Evolutionary conservation across 495 filamentous ascomycete species (phyloP).

Genomic region (Diplogelasinospora grovesii): DNA sequence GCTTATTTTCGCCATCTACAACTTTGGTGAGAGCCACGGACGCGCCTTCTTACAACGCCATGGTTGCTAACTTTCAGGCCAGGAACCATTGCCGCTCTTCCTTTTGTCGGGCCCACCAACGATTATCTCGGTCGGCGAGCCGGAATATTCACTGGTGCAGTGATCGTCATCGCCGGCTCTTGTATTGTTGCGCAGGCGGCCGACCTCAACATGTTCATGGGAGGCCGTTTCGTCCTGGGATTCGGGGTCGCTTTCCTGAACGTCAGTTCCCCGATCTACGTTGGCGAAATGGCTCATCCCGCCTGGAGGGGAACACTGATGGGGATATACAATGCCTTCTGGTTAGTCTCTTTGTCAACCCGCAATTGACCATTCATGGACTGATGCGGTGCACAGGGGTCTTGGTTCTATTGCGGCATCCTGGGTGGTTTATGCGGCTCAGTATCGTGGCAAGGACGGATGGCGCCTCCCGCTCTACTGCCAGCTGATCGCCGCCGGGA

Average conservation of each 20-base stretch:
- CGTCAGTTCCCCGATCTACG: slow-evolving; percentile 64
- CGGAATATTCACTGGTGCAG: slow-evolving; percentile 59
- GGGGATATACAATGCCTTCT: slow-evolving; percentile 31
- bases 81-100: slow-evolving; percentile 49
- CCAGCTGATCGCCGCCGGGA: slow-evolving; percentile 29
- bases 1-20: slow-evolving; percentile 52
- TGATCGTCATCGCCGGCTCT: slow-evolving; percentile 56
- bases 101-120: slow-evolving; percentile 44
- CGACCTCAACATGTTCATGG: slow-evolving; percentile 50
- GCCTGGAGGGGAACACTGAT: slow-evolving; percentile 59
- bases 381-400: no score
- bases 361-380: no score
- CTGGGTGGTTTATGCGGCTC: slow-evolving; percentile 24
- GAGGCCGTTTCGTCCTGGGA: slow-evolving; percentile 71
- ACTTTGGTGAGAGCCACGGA: no score
- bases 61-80: no score
- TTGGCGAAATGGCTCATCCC: slow-evolving; percentile 69
- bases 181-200: slow-evolving; percentile 41
- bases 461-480: slow-evolving; percentile 34
- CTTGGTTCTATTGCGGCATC: slow-evolving; percentile 24
- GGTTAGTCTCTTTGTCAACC: no score
- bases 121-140: slow-evolving; percentile 51
- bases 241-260: slow-evolving; percentile 63
- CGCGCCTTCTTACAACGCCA: no score
- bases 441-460: slow-evolving; percentile 15